phyloP scores from a whole-genome alignment of 257 asterid species.

The Penstemon barbatus region DNA sequence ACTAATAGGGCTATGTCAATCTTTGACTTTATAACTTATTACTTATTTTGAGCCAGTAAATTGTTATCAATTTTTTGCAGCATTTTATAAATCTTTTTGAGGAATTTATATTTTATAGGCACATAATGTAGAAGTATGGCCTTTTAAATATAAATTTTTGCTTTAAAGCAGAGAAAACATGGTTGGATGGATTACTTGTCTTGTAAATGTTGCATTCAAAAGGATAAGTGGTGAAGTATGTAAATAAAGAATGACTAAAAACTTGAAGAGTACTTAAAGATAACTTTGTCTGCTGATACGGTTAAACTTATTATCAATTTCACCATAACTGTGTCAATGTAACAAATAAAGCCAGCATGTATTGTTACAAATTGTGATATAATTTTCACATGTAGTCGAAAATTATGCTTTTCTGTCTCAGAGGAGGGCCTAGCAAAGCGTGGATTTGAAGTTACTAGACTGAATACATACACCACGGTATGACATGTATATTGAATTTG shows the following conservation, averaged over 20 bases:
- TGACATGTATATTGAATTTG: conserved; percentile 9
- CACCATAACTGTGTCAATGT: background rate
- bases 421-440: conserved; percentile 88
- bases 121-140: background rate
- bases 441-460: conserved; percentile 84
- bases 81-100: conserved; percentile 8
- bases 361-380: background rate
- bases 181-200: background rate
- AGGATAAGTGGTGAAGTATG: conserved; percentile 1
- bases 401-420: conserved; percentile 35
- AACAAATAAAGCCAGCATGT: background rate
- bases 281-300: background rate
- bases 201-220: background rate
- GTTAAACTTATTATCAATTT: background rate
- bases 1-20: background rate
- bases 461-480: conserved; percentile 97
- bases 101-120: background rate
- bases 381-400: background rate
- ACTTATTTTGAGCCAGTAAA: background rate
- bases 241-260: background rate
- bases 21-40: background rate
- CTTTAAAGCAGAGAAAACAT: background rate
- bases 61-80: background rate
- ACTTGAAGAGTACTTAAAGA: background rate
- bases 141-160: background rate